Base-by-base conservation (phyloP, 768 basidiomycete genomes). In the Lactifluus volemus region DNA sequence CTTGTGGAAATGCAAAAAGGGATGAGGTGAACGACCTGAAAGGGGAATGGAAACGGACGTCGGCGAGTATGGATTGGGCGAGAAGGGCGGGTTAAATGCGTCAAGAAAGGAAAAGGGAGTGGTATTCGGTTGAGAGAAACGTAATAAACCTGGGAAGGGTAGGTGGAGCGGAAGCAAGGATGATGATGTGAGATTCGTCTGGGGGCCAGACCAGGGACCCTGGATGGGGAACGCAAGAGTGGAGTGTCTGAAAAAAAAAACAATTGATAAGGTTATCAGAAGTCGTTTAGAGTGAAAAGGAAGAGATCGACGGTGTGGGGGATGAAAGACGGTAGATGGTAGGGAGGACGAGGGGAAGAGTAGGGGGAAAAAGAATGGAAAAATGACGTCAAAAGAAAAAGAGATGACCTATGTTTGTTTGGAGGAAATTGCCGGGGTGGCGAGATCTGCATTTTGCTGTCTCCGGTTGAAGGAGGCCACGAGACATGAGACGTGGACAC, bases 61-160 rank as follows among this genome's bases (percentile, higher is more conserved):
- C 47, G 48, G 48, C 32, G 42, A 32, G 17, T 34, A 29, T 17
- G 42, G 14, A 51, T 45, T 38, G n/a, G 47, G 60, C n/a, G 55
- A 19, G 55, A 32, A 32, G 42, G 44, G 36, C 19, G 36, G 61
- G 15, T 49, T 21, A 48, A 34, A 34, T n/a, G 32, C 3, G 49
- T 53, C 50, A 34, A 39, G 54, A 57, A 61, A 57, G 60, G 60
- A 61, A 61, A 45, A 44, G 60, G 49, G 49, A 45, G 55, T 58
- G 29, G 52, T 5, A 29, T 53, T 53, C 55, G 61, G 51, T 48
- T 52, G 50, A 53, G 55, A 42, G 53, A 53, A 55, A 63, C 61
- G 61, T 63, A 63, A 63, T 63, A 52, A 32, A 32, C 54, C 14
- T 53, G 61, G 60, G 60, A 57, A 61, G 55, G 61, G 36, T 19